A percentile compares a stretch with the other conserved stretches of the same genome.
Evolutionary conservation across 495 filamentous ascomycete genomes (phyloP).

Genomic region (Hapsidospora chrysogenum): DNA sequence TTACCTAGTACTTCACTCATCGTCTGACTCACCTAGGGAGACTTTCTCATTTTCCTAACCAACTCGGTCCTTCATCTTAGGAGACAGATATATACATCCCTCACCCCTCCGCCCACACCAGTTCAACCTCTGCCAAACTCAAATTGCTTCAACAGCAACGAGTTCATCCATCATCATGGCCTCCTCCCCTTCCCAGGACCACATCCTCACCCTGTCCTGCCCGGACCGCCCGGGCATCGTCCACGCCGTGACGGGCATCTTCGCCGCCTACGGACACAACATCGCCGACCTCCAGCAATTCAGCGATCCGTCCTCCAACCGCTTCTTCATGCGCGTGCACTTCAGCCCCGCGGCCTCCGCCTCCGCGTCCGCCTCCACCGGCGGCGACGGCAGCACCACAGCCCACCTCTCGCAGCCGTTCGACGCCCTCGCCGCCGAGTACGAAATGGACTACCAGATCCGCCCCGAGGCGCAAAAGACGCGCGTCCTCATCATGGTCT

Average conservation of each 20-base stretch:
- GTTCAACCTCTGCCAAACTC: no score
- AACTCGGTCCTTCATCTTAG: background rate
- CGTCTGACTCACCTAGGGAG: no score
- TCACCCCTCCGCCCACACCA: background rate
- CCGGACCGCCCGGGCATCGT: constrained; percentile 63
- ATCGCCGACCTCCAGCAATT: constrained; percentile 63
- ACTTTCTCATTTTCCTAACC: no score
- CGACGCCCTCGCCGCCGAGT: constrained; percentile 32
- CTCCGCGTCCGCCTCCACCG: background rate
- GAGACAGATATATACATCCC: background rate
- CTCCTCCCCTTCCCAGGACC: constrained; percentile 17
- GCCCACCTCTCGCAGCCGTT: constrained; percentile 33
- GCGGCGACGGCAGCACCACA: constrained; percentile 5
- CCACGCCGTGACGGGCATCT: constrained; percentile 54
- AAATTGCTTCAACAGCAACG: background rate
- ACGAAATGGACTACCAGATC: constrained; percentile 47
- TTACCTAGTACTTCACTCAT: background rate
- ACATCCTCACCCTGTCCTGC: constrained; percentile 59
- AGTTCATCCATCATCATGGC: background rate
- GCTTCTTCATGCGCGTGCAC: constrained; percentile 67
- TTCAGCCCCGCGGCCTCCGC: constrained; percentile 32
- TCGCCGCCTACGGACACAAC: constrained; percentile 48
- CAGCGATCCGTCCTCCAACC: constrained; percentile 44
- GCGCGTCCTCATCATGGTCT: constrained; percentile 63
- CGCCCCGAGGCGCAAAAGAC: constrained; percentile 43